Percentiles rank a stretch among this genome's conserved stretches.
Conservation (phyloP, 2,329 filamentous ascomycete genomes). For the Colletotrichum chrysophilum region DNA sequence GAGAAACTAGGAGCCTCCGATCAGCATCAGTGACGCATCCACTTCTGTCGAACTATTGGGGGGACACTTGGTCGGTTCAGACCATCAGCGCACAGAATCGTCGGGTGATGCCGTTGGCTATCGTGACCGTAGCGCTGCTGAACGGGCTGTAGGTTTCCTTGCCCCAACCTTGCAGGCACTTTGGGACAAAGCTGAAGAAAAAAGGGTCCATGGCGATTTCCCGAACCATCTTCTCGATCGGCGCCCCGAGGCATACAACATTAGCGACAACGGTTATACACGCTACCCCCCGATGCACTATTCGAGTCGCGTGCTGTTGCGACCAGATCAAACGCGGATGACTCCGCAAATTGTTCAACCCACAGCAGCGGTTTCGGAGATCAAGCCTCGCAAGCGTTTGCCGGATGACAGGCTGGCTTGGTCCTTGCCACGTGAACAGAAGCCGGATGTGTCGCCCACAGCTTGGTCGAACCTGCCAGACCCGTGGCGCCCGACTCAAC, state of each 20-base stretch:
- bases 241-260: not conserved
- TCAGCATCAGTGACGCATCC: not conserved
- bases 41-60: not conserved
- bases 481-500: not conserved
- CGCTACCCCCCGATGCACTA: not conserved
- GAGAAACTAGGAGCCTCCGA: constrained; percentile 40
- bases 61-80: not conserved
- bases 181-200: constrained; percentile 14
- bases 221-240: not conserved
- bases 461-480: not conserved
- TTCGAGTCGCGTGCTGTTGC: not conserved
- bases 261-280: not conserved
- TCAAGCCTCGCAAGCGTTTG: not conserved
- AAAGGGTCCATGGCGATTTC: not conserved
- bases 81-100: not conserved
- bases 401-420: not conserved
- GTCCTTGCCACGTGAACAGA: not conserved
- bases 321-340: not conserved
- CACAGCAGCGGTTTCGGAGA: not conserved
- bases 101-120: not conserved
- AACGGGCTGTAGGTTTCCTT: not conserved
- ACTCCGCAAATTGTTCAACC: not conserved
- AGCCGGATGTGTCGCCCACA: not conserved
- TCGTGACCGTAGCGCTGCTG: not conserved
- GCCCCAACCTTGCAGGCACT: constrained; percentile 2